Conservation (phyloP, 352 stramenopile species). For the Phytophthora cajani region DNA sequence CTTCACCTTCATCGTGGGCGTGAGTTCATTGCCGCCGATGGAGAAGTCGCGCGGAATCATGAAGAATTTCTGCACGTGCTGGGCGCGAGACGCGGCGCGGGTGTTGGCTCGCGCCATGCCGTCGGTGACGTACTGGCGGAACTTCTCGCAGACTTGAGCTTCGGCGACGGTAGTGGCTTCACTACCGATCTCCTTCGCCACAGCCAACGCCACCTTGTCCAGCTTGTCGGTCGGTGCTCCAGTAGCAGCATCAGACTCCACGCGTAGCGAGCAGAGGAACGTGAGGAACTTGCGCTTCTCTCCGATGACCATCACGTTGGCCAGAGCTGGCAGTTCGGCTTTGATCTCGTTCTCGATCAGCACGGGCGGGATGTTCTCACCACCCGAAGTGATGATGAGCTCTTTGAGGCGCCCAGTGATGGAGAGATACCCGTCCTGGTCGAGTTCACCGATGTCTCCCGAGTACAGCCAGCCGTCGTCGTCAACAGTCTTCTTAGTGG, state of each 20-base stretch:
- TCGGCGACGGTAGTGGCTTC: conserved; percentile 71
- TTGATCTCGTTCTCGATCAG: conserved; percentile 91
- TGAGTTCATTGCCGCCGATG: conserved; percentile 87
- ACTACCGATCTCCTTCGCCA: conserved; percentile 62
- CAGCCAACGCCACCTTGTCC: conserved; percentile 64
- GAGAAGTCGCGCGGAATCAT: conserved; percentile 79
- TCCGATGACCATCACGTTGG: conserved; percentile 90
- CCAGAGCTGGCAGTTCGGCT: conserved; percentile 69
- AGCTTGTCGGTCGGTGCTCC: conserved; percentile 72
- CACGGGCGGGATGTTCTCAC: conserved; percentile 92
- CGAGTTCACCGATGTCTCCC: conserved; percentile 85
- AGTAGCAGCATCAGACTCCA: conserved; percentile 62
- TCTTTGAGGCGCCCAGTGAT: conserved; percentile 96
- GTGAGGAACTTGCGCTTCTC: conserved; percentile 92
- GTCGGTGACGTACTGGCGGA: conserved; percentile 74
- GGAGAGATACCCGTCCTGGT: conserved; percentile 83
- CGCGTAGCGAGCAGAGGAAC: conserved; percentile 82
- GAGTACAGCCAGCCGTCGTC: conserved; percentile 91
- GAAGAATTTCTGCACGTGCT: conserved; percentile 79
- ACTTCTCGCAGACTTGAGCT: conserved; percentile 65
- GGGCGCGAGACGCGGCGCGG: conserved; percentile 49
- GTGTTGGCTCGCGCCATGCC: conserved; percentile 68
- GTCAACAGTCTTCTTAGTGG: conserved; percentile 60
- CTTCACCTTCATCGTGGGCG: conserved; percentile 95
- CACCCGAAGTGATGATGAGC: conserved; percentile 92